Conservation (phyloP, 805 yeast genomes). For the Lipomyces chichibuensis region DNA sequence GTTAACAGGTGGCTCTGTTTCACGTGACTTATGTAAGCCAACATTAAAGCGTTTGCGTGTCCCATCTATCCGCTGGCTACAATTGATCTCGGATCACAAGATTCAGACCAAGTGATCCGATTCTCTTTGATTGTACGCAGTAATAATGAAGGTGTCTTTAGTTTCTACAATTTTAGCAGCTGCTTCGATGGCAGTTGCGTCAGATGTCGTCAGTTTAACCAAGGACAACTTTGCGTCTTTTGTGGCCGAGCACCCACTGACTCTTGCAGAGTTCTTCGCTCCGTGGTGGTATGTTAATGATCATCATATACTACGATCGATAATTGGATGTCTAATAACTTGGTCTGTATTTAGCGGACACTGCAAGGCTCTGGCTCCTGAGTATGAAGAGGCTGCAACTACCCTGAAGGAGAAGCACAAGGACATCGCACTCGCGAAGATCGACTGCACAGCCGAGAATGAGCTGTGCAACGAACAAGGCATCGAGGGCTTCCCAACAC, state of each 20-base stretch:
- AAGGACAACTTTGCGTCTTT: slow-evolving; percentile 66
- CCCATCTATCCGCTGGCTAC: background rate
- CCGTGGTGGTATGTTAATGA: slow-evolving; percentile 65
- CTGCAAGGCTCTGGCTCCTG: slow-evolving; percentile 84
- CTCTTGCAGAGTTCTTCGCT: slow-evolving; percentile 84
- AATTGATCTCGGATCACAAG: background rate
- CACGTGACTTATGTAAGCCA: background rate
- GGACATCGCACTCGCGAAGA: slow-evolving; percentile 73
- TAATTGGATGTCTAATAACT: background rate
- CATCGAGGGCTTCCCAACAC: slow-evolving; percentile 81
- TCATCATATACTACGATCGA: background rate
- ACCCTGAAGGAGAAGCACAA: slow-evolving; percentile 60
- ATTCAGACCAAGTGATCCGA: background rate
- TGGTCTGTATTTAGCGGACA: slow-evolving; percentile 60
- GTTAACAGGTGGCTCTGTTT: background rate
- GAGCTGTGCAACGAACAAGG: slow-evolving; percentile 69
- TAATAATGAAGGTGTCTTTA: slow-evolving; percentile 27
- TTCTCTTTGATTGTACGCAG: background rate
- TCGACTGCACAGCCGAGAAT: slow-evolving; percentile 80
- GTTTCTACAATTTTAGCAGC: slow-evolving; percentile 22
- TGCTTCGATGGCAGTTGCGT: slow-evolving; percentile 52
- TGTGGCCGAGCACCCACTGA: slow-evolving; percentile 72
- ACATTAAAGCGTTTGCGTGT: background rate
- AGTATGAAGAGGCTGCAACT: slow-evolving; percentile 74
- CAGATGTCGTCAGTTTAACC: slow-evolving; percentile 83